These are phyloP conservation scores for Trichosporon sp. DNA, from an alignment of 1,284 basidiomycete genomes.

Conservation along the genomic window DNA sequence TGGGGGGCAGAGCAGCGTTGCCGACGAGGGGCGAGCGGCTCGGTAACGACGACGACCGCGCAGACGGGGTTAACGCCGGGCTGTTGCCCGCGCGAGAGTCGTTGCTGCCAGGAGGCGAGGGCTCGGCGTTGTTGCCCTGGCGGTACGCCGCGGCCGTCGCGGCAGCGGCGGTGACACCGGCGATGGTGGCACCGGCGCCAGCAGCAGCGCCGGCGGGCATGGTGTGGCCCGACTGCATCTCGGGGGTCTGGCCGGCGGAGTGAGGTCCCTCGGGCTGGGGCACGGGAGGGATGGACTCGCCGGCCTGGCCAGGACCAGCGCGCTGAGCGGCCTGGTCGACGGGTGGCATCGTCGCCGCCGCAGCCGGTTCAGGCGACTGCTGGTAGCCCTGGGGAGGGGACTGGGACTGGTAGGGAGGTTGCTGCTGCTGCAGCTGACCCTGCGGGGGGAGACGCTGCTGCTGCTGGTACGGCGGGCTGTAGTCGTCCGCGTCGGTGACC, in stretches of 20 bases:
- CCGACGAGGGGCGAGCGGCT: background rate
- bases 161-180: background rate
- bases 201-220: background rate
- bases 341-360: background rate
- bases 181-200: background rate
- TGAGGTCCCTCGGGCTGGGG: background rate
- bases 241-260: background rate
- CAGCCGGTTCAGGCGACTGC: background rate
- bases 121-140: background rate
- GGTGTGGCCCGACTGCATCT: background rate
- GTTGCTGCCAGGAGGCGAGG: background rate
- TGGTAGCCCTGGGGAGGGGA: background rate
- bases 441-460: background rate
- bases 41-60: background rate
- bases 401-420: background rate
- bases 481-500: background rate
- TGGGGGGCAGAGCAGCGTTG: background rate
- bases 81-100: slow-evolving; percentile 1
- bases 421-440: background rate
- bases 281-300: background rate
- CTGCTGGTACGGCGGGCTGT: background rate
- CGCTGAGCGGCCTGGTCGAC: background rate
- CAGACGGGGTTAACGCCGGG: background rate
- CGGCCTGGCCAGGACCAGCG: background rate
- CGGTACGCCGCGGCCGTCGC: background rate